Evolutionary conservation across 345 rosid genomes (phyloP), one percentile per base, ranked within the genome.

Genomic region (Crucihimalaya himalaica): DNA sequence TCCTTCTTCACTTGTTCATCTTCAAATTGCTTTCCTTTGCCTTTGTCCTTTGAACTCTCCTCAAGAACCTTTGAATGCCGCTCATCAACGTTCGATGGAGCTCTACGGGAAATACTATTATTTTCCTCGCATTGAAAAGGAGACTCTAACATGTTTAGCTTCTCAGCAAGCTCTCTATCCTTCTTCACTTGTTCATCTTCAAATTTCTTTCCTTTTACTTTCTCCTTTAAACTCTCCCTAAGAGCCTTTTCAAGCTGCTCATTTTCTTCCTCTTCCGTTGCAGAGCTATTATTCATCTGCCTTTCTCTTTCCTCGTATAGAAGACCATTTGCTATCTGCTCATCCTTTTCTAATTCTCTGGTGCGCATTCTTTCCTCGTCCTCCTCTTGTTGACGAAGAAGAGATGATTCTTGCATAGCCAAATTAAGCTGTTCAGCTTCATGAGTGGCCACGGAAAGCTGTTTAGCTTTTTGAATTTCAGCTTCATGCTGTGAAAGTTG

Each of bases 141-240:
- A 70, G 84, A 76, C 8, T 19, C 42, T 10, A 70, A 84, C 60
- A 83, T 35, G 29, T 23, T 71, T 54, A 90, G 62, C 63, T 93
- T 88, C 71, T 86, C 86, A 40, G 95, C 96, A 40, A 87, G 81
- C 72, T 71, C 77, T 79, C 82, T 89, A 75, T 91, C 97, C 46
- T 85, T 92, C 81, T 87, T 89, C 62, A 86, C 47, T 77, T 89
- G 96, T 73, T 85, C 39, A 35, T 9, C 70, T 72, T 67, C 78
- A 5, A 43, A 40, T 25, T 5, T 37, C 15, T 29, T 62, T 11
- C 20, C 27, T 63, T 82, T 42, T 6, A 35, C 84, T 83, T 43
- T 82, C 23, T 52, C 83, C 79, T n/a, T 81, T 66, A 37, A 42
- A 40, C 69, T 80, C 73, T 60, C n/a, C 27, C 0, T 6, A 53